These are phyloP conservation scores for Tuber umbilicatum DNA, from an alignment of 495 filamentous ascomycete species.

Conservation along the genomic window DNA sequence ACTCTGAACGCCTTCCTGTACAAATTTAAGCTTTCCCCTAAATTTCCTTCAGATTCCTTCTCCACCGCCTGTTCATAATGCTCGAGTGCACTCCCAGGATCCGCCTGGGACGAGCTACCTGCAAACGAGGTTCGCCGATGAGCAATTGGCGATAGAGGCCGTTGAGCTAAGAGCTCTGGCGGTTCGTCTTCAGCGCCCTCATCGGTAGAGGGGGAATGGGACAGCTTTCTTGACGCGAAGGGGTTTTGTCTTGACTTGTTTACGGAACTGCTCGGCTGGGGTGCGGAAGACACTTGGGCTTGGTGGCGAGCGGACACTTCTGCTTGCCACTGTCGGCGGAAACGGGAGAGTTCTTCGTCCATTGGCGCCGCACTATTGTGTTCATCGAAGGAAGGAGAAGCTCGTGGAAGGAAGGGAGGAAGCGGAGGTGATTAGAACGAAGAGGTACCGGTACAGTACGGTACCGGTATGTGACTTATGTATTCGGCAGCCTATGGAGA, in stretches of 20 bases:
- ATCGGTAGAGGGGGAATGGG: slow-evolving; percentile 7
- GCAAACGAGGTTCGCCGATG: slow-evolving; percentile 14
- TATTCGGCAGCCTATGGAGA: not conserved
- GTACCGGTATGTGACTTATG: not conserved
- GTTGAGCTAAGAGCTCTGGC: not conserved
- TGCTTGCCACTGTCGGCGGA: slow-evolving; percentile 74
- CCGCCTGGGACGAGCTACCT: not conserved
- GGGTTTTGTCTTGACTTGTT: slow-evolving; percentile 8
- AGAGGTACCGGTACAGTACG: not conserved
- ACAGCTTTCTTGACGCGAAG: slow-evolving; percentile 22
- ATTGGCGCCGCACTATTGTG: slow-evolving; percentile 42
- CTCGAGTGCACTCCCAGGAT: slow-evolving; percentile 63
- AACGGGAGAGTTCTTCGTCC: slow-evolving; percentile 67
- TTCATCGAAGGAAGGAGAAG: not conserved
- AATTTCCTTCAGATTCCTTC: slow-evolving; percentile 70
- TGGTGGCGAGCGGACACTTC: slow-evolving; percentile 59
- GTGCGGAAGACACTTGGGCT: not conserved
- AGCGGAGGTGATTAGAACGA: not conserved
- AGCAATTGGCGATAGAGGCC: slow-evolving; percentile 12
- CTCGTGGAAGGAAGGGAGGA: not conserved
- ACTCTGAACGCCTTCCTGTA: slow-evolving; percentile 88
- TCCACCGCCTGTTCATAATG: slow-evolving; percentile 91
- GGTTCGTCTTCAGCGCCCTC: slow-evolving; percentile 5
- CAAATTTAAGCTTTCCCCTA: slow-evolving; percentile 82
- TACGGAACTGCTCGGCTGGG: slow-evolving; percentile 4